Percentiles rank a stretch among this genome's conserved stretches.
Conservation (phyloP, 371 early-diverging fungal species). For the Mortierella sp. region DNA sequence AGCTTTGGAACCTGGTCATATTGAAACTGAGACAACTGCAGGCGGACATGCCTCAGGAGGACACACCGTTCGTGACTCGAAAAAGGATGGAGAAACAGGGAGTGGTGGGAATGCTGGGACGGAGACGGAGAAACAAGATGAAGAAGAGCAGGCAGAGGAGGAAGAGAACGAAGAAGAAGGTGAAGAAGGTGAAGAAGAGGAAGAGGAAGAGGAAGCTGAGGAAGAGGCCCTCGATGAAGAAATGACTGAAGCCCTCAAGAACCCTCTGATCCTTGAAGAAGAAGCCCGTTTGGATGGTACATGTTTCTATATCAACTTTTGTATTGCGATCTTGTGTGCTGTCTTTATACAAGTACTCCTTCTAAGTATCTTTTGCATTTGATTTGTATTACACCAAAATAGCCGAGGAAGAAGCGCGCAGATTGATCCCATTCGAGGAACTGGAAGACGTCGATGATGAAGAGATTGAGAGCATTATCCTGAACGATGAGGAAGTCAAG, state of each 20-base stretch:
- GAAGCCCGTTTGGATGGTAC: conserved; percentile 58
- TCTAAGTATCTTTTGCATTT: neutral
- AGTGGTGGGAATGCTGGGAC: conserved; percentile 18
- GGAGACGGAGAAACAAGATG: conserved; percentile 21
- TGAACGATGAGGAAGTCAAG: conserved; percentile 81
- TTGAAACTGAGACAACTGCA: conserved; percentile 18
- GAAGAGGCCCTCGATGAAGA: conserved; percentile 57
- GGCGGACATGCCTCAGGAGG: conserved; percentile 5
- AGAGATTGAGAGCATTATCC: conserved; percentile 77
- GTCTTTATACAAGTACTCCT: neutral
- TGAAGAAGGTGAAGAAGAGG: conserved; percentile 45
- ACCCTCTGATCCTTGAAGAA: conserved; percentile 41
- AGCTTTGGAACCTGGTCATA: conserved; percentile 15
- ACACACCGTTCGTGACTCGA: neutral
- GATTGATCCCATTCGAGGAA: conserved; percentile 32
- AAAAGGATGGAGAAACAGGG: conserved; percentile 21
- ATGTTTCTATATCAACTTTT: neutral
- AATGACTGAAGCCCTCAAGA: conserved; percentile 62
- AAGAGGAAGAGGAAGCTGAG: conserved; percentile 31
- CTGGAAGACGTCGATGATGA: conserved; percentile 83
- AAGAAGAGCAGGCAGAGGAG: conserved; percentile 28
- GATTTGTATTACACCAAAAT: neutral
- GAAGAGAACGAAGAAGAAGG: conserved; percentile 42
- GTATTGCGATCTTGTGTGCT: neutral
- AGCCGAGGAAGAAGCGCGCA: conserved; percentile 53